These are phyloP conservation scores for Zasmidium citrigriseum DNA, from an alignment of 2,329 filamentous ascomycete species.

Conservation along the genomic window DNA sequence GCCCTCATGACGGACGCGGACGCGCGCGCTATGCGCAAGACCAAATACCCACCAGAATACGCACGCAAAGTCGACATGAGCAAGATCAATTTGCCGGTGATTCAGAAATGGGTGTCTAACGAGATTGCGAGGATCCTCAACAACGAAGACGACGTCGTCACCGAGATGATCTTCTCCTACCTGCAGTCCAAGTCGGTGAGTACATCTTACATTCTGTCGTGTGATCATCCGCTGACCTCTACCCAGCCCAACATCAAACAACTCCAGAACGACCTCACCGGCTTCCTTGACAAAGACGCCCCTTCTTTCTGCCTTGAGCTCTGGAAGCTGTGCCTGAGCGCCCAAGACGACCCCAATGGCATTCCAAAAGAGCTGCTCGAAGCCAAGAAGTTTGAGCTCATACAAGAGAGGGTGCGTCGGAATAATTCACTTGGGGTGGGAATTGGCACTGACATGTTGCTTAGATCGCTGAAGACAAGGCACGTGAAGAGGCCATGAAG, in stretches of 20 bases:
- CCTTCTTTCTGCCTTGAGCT: slow-evolving; percentile 87
- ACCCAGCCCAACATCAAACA: slow-evolving; percentile 70
- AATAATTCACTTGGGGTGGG: not conserved
- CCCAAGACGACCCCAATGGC: slow-evolving; percentile 82
- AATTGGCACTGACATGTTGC: slow-evolving; percentile 23
- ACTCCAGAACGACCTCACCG: slow-evolving; percentile 90
- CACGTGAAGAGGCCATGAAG: slow-evolving; percentile 71
- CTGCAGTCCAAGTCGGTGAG: slow-evolving; percentile 76
- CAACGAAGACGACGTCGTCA: slow-evolving; percentile 94
- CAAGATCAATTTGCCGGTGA: slow-evolving; percentile 95
- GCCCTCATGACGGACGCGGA: slow-evolving; percentile 70
- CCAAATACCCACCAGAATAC: slow-evolving; percentile 92
- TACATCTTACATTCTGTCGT: slow-evolving; percentile 23
- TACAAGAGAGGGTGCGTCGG: slow-evolving; percentile 79
- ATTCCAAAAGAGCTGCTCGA: slow-evolving; percentile 93
- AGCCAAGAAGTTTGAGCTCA: slow-evolving; percentile 91
- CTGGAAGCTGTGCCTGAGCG: slow-evolving; percentile 89
- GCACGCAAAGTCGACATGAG: slow-evolving; percentile 94
- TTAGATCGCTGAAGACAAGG: slow-evolving; percentile 79
- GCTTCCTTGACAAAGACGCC: slow-evolving; percentile 92
- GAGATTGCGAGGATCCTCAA: slow-evolving; percentile 85
- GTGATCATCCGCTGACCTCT: slow-evolving; percentile 1
- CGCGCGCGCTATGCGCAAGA: slow-evolving; percentile 83
- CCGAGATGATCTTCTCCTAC: slow-evolving; percentile 74
- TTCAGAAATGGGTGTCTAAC: slow-evolving; percentile 98